Evolutionary conservation across 768 basidiomycete species (phyloP).

Genomic region (Trametopsis cervina): DNA sequence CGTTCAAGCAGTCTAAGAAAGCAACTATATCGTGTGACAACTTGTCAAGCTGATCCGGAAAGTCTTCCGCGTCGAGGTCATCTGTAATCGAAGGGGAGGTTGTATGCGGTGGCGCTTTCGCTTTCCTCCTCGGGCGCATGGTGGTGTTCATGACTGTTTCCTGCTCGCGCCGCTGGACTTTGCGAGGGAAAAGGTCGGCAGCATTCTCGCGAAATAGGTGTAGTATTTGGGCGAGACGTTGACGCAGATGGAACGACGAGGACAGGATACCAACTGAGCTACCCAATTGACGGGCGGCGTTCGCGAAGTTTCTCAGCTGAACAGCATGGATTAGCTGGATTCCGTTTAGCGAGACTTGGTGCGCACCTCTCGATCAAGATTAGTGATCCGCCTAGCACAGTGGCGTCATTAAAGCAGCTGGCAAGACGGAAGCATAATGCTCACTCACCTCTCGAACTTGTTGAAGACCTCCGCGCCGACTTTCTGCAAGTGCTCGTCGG

Average conservation of each 20-base stretch:
- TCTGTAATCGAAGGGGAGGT: conserved; percentile 47
- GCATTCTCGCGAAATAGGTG: conserved; percentile 67
- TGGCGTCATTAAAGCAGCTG: conserved; percentile 7
- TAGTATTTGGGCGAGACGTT: conserved; percentile 54
- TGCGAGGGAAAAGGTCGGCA: conserved; percentile 51
- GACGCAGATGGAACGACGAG: conserved; percentile 59
- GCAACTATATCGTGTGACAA: conserved; percentile 62
- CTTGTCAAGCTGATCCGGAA: conserved; percentile 54
- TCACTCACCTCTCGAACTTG: conserved; percentile 50
- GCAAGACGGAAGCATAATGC: conserved; percentile 4
- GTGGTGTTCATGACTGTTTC: conserved; percentile 32
- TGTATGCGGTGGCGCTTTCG: conserved; percentile 34
- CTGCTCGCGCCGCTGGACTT: conserved; percentile 14
- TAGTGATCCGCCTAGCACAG: conserved; percentile 43
- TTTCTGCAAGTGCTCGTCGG: conserved; percentile 64
- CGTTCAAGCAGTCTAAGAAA: conserved; percentile 63
- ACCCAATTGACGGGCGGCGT: conserved; percentile 65
- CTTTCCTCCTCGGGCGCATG: conserved; percentile 24
- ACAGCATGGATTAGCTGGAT: background rate
- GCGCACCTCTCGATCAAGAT: conserved; percentile 57
- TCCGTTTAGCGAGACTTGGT: background rate
- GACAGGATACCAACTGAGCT: conserved; percentile 68
- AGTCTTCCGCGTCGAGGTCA: conserved; percentile 52
- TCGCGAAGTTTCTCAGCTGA: conserved; percentile 63
- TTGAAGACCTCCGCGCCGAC: conserved; percentile 60